These are phyloP conservation scores for Hypoxylon crocopeplum DNA, from an alignment of 495 filamentous ascomycete species.

Conservation along the genomic window DNA sequence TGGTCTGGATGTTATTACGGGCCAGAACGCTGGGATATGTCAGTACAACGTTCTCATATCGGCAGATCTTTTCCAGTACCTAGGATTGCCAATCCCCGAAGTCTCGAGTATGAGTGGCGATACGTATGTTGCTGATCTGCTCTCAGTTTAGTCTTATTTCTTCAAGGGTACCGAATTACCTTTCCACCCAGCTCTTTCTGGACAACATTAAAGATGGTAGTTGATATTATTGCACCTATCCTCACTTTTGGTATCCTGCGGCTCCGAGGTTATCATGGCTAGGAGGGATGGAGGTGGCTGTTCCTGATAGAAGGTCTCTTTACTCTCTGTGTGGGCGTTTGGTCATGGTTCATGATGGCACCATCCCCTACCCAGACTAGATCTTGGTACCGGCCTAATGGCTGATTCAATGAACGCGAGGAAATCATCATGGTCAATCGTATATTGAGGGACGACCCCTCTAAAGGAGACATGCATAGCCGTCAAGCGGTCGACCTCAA, in stretches of 20 bases:
- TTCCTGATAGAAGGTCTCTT: conserved; percentile 61
- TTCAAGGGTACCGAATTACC: conserved; percentile 71
- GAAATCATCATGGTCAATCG: conserved; percentile 74
- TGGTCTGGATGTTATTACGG: no score
- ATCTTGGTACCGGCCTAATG: conserved; percentile 66
- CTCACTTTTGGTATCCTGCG: conserved; percentile 71
- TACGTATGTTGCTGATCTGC: not conserved
- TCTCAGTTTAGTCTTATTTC: conserved; percentile 58
- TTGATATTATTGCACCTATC: conserved; percentile 64
- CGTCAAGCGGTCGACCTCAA: conserved; percentile 66
- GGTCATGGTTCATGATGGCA: conserved; percentile 68
- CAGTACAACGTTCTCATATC: no score
- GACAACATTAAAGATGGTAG: conserved; percentile 59
- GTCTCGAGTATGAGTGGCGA: not conserved
- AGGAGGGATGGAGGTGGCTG: conserved; percentile 72
- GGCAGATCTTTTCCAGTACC: no score
- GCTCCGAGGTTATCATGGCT: conserved; percentile 59
- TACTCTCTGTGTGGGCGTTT: conserved; percentile 63
- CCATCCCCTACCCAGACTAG: conserved; percentile 70
- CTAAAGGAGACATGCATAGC: conserved; percentile 66
- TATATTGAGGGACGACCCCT: conserved; percentile 72
- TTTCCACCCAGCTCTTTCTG: conserved; percentile 71
- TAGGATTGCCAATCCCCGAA: no score
- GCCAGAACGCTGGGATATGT: no score
- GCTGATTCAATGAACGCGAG: conserved; percentile 69